Percentiles rank a stretch among this genome's conserved stretches.
Evolutionary conservation across 345 rosid species (phyloP).

Genomic region (Pistacia atlantica): DNA sequence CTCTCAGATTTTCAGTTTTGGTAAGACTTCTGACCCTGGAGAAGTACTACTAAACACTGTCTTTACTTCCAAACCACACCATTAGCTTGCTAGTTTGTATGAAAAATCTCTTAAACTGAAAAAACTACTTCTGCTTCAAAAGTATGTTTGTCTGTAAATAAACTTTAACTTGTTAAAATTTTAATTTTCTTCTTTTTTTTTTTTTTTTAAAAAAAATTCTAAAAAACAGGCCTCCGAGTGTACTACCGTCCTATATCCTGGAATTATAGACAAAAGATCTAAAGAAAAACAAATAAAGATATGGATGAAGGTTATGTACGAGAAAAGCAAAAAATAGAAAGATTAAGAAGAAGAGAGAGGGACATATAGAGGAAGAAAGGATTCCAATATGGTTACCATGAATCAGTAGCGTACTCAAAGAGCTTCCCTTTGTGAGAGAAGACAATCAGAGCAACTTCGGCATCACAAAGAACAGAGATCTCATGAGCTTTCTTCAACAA

Average conservation of each 20-base stretch:
- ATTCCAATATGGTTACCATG: conserved; percentile 37
- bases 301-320: not conserved
- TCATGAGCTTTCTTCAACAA: conserved; percentile 85
- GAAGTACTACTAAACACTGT: not conserved
- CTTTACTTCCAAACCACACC: not conserved
- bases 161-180: too few relatives aligned
- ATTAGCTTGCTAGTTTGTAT: conserved; percentile 7
- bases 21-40: not conserved
- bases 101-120: not conserved
- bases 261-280: not conserved
- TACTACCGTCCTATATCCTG: not conserved
- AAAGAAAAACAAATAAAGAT: not conserved
- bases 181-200: too few relatives aligned
- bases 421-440: conserved; percentile 82
- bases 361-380: not conserved
- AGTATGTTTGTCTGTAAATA: not conserved
- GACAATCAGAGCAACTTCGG: conserved; percentile 75
- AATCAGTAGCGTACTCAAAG: conserved; percentile 70
- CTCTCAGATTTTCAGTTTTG: not conserved
- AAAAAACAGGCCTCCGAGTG: not conserved
- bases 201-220: too few relatives aligned
- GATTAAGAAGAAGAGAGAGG: not conserved
- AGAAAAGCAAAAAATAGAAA: not conserved
- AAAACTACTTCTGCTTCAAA: not conserved
- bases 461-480: conserved; percentile 79